A percentile compares a stretch with the other conserved stretches of the same genome.
Evolutionary conservation across 352 stramenopile genomes (phyloP).

Genomic region (Phytophthora colocasiae): DNA sequence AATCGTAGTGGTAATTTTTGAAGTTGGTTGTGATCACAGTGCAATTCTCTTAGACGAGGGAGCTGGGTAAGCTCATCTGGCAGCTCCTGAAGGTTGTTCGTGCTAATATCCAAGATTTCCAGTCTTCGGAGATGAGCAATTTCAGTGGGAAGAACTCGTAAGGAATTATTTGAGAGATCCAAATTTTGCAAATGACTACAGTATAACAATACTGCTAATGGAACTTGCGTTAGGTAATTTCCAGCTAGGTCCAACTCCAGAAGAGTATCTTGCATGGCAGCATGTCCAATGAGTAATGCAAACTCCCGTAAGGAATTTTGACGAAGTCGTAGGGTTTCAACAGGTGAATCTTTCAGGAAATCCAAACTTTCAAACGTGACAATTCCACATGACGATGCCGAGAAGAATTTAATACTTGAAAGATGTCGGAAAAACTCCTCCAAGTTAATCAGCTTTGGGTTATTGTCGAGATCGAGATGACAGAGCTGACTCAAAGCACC

Average conservation of each 20-base stretch:
- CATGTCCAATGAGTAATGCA: conserved; percentile 39
- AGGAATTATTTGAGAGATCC: conserved; percentile 58
- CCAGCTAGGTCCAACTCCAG: conserved; percentile 42
- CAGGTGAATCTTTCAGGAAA: conserved; percentile 52
- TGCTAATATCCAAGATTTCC: conserved; percentile 46
- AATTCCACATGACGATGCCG: conserved; percentile 49
- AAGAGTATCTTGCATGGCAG: conserved; percentile 59
- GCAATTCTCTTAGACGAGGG: conserved; percentile 39
- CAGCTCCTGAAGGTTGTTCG: conserved; percentile 51
- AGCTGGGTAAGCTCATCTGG: conserved; percentile 52
- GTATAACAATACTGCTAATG: conserved; percentile 46
- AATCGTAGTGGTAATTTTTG: conserved; percentile 43
- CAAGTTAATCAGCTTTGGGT: conserved; percentile 46
- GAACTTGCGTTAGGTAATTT: conserved; percentile 51
- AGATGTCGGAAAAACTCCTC: conserved; percentile 48
- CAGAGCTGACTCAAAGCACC: conserved; percentile 37
- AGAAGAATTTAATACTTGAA: conserved; percentile 36
- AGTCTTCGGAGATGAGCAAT: conserved; percentile 47
- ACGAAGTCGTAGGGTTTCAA: conserved; percentile 42
- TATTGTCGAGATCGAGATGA: conserved; percentile 51
- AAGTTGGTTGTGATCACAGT: conserved; percentile 51
- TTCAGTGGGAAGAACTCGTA: conserved; percentile 46
- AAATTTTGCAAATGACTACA: conserved; percentile 48
- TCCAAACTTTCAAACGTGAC: conserved; percentile 51
- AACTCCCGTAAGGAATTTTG: conserved; percentile 61